A percentile compares a stretch with the other conserved stretches of the same genome.
These are phyloP conservation scores for Biscogniauxia mediterranea DNA, from an alignment of 2,329 filamentous ascomycete species.

Conservation along the genomic window DNA sequence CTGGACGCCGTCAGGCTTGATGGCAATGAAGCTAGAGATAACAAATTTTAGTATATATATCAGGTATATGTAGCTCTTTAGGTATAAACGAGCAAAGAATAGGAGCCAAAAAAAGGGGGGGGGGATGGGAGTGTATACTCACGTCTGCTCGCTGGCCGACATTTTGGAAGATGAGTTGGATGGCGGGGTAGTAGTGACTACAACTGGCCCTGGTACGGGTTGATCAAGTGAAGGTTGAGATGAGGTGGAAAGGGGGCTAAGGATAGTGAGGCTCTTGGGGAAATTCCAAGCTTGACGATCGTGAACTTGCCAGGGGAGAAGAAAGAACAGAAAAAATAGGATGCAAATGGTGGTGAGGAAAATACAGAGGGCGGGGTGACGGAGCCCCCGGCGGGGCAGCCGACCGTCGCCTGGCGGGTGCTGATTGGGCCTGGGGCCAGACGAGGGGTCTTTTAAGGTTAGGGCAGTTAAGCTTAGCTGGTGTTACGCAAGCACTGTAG, in stretches of 20 bases:
- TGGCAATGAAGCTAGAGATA: slow-evolving; percentile 86
- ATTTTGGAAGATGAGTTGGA: slow-evolving; percentile 25
- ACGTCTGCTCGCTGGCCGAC: slow-evolving; percentile 33
- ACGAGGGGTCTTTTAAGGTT: slow-evolving; percentile 15
- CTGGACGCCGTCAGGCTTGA: slow-evolving; percentile 99
- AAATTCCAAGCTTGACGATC: slow-evolving; percentile 30
- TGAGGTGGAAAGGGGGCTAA: slow-evolving; percentile 16
- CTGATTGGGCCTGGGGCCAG: slow-evolving; percentile 18
- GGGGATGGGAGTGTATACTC: slow-evolving; percentile 18
- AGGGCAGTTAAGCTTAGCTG: slow-evolving; percentile 10
- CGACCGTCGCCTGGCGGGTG: slow-evolving; percentile 6
- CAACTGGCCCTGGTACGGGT: slow-evolving; percentile 8
- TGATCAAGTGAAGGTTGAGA: slow-evolving; percentile 11
- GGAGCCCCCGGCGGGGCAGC: slow-evolving; percentile 26
- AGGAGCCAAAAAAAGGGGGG: background rate
- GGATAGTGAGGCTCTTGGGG: slow-evolving; percentile 23
- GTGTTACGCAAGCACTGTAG: background rate
- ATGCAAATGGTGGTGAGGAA: slow-evolving; percentile 31
- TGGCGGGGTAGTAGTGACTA: slow-evolving; percentile 12
- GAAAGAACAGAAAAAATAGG: slow-evolving; percentile 31
- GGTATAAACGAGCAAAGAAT: background rate
- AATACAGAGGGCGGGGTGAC: slow-evolving; percentile 33
- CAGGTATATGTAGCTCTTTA: background rate
- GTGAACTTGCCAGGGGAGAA: slow-evolving; percentile 30
- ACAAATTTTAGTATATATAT: slow-evolving; percentile 6